A percentile compares a stretch with the other conserved stretches of the same genome.
These are phyloP conservation scores for Alternaria sp. DNA, from an alignment of 2,329 filamentous ascomycete genomes.

Conservation along the genomic window DNA sequence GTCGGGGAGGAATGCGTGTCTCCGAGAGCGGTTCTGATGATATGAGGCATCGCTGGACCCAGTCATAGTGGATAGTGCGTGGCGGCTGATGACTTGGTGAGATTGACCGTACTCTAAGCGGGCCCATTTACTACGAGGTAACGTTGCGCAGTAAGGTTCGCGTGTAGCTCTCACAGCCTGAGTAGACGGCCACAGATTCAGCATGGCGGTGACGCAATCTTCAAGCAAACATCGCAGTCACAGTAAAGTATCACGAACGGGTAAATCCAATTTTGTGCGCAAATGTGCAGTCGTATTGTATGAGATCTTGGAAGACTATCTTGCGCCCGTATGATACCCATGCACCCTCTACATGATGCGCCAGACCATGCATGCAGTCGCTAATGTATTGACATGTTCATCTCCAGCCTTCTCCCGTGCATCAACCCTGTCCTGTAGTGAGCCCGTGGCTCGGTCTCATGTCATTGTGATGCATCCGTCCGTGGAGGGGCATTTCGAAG, in stretches of 20 bases:
- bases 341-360: slow-evolving; percentile 30
- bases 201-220: slow-evolving; percentile 5
- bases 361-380: slow-evolving; percentile 34
- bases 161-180: not conserved
- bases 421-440: not conserved
- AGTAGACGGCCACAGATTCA: not conserved
- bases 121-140: not conserved
- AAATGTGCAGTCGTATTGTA: slow-evolving; percentile 6
- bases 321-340: slow-evolving; percentile 33
- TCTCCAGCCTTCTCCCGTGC: not conserved
- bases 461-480: not conserved
- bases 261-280: not conserved
- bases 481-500: not conserved
- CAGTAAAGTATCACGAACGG: not conserved
- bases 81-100: not conserved
- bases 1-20: slow-evolving; percentile 28
- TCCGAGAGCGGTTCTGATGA: slow-evolving; percentile 18
- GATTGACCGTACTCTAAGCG: not conserved
- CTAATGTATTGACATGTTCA: slow-evolving; percentile 13
- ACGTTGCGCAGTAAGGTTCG: not conserved
- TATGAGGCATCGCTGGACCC: not conserved
- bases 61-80: slow-evolving; percentile 13
- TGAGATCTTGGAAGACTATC: slow-evolving; percentile 10
- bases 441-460: not conserved
- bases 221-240: not conserved